Conservation (phyloP, 495 filamentous ascomycete species). For the Massariosphaeria phaeospora region DNA sequence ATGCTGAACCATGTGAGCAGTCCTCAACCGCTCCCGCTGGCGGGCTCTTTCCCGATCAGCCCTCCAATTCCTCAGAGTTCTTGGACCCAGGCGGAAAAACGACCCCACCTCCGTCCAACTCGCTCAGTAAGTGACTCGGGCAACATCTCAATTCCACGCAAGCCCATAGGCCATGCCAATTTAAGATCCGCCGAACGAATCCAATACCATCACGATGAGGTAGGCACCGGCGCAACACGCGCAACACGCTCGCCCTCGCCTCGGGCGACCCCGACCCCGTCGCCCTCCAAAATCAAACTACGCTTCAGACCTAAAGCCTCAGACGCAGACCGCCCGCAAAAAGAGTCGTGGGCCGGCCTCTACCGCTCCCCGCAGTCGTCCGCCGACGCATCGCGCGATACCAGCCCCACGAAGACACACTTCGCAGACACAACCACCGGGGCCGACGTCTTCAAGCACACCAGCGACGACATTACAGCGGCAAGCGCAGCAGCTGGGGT, state of each 20-base stretch:
- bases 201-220: not conserved
- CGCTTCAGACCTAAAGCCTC: not conserved
- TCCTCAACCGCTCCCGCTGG: conserved; percentile 1
- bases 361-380: conserved; percentile 10
- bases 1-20: conserved; percentile 9
- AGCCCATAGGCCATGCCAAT: conserved; percentile 5
- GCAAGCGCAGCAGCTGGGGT: not conserved
- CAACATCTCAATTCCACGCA: conserved; percentile 8
- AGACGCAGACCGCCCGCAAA: conserved; percentile 1
- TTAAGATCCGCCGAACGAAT: not conserved
- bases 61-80: conserved; percentile 6
- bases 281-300: conserved; percentile 7
- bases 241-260: not conserved
- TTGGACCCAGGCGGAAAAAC: not conserved
- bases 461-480: not conserved
- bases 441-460: conserved; percentile 4
- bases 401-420: conserved; percentile 11
- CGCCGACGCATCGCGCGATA: not conserved
- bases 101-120: not conserved
- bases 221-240: conserved; percentile 3
- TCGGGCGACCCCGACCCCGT: not conserved
- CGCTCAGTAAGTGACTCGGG: conserved; percentile 1
- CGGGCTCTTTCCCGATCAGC: conserved; percentile 15
- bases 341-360: conserved; percentile 17
- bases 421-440: not conserved